Base-by-base conservation (phyloP, 257 asterid species). In the Capsicum baccatum region DNA sequence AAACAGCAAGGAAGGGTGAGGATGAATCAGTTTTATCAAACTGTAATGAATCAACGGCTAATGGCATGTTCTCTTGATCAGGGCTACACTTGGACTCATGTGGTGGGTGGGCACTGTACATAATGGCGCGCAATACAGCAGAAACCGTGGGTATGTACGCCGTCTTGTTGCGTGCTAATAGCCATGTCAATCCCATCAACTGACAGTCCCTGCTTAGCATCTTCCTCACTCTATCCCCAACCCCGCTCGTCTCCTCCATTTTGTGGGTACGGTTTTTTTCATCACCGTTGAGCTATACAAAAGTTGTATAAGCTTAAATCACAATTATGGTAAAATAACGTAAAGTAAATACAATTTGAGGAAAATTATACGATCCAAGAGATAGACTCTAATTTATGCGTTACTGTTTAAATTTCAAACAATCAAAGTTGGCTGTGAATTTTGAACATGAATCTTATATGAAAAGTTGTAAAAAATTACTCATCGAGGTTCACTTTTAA, bases 111-210 rank as follows among this genome's bases (percentile, higher is more conserved):
- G 97, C 92, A 76, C 98, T 94, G 90, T 97, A 97, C 98, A 97
- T 92, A 82, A 97, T 86, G 87, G 99, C 98, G 83, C 99, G 97
- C 86, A 97, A 44, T 11, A 95, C 99, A 9, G 99, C 99, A n/a
- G 99, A 97, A 79, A 97, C 99, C 2, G 99, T 97, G 13, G 99
- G 99, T 66, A 97, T 97, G 93, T 91, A 94, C 55, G 98, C 96
- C 88, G 98, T 95, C 88, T 97, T 97, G 98, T 97, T 97, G 15
- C 97, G 95, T 21, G 98, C 98, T 52, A 97, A 88, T 13, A 97
- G 92, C 99, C 99, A 97, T 88, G 99, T 97, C 91, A 97, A 92
- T 85, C 99, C 99, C 98, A 97, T 94, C 47, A 97, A 91, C 89
- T 95, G 96, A 91, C 98, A 97, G 80, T 97, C 99, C 70, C 95